Conservation (phyloP, 768 basidiomycete species). For the Mycena vulgaris region DNA sequence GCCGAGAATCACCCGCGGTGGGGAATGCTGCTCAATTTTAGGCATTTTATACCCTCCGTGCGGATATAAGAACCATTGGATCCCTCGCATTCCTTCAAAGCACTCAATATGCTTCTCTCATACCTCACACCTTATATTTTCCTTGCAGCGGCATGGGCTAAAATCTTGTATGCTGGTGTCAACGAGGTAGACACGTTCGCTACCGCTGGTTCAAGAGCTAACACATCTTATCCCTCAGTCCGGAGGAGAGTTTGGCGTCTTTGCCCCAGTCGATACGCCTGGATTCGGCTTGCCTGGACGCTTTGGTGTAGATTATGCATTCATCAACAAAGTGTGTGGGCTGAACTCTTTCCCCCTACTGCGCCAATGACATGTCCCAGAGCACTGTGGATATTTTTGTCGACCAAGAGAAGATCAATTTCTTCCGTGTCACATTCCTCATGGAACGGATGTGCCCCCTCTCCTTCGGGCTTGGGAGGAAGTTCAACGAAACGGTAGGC, state of each 20-base stretch:
- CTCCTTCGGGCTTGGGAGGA: conserved; percentile 55
- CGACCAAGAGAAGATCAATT: conserved; percentile 64
- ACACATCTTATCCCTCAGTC: conserved; percentile 50
- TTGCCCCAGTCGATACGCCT: conserved; percentile 42
- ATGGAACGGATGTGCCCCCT: conserved; percentile 63
- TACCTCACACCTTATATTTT: conserved; percentile 27
- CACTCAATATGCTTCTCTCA: conserved; percentile 18
- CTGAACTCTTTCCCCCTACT: not conserved
- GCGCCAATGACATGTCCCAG: conserved; percentile 40
- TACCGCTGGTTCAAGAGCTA: not conserved
- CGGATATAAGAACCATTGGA: not conserved
- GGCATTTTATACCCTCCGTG: not conserved
- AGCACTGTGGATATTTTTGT: conserved; percentile 63
- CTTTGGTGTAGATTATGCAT: conserved; percentile 60
- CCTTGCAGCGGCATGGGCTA: conserved; percentile 40
- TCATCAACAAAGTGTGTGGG: conserved; percentile 61
- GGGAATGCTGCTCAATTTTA: not conserved
- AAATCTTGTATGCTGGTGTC: conserved; percentile 62
- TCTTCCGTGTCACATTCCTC: conserved; percentile 65
- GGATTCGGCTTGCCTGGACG: conserved; percentile 62
- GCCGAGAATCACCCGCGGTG: not conserved
- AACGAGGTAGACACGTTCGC: conserved; percentile 53
- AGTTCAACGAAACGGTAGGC: conserved; percentile 62
- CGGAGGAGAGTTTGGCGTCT: conserved; percentile 64
- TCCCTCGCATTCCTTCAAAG: not conserved